phyloP scores from a whole-genome alignment of 441 rosid species.

The Kokia cookei region DNA sequence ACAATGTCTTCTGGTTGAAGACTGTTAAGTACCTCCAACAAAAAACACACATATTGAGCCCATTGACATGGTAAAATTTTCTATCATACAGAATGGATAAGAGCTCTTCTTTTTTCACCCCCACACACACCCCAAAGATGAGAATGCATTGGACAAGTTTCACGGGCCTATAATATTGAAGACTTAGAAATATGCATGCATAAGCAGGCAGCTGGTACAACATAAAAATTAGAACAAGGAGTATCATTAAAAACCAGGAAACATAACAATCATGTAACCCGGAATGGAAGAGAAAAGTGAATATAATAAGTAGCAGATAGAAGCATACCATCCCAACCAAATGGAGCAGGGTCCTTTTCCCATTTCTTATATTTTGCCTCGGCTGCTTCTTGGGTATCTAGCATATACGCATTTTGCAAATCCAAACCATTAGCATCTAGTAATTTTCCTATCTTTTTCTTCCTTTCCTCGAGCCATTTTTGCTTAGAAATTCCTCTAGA shows the following conservation, averaged over 20 bases:
- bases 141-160: neutral
- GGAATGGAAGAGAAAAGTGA: neutral
- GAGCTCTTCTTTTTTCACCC: too few relatives aligned
- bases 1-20: conserved; percentile 83
- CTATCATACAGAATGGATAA: neutral
- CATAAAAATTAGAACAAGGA: neutral
- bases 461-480: conserved; percentile 88
- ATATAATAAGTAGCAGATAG: neutral
- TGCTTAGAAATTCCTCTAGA: conserved; percentile 88
- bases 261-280: neutral
- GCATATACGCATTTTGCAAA: conserved; percentile 69
- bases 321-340: conserved; percentile 89
- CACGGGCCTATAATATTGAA: neutral
- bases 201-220: neutral
- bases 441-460: conserved; percentile 82
- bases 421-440: conserved; percentile 91
- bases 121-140: neutral
- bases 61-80: neutral
- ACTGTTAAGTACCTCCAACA: conserved; percentile 28
- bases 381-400: conserved; percentile 86
- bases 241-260: neutral
- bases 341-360: conserved; percentile 94
- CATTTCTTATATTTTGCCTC: conserved; percentile 90
- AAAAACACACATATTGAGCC: conserved; percentile 9
- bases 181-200: neutral